These are phyloP conservation scores for Diaporthe destruens DNA, from an alignment of 2,329 filamentous ascomycete species.

Conservation along the genomic window DNA sequence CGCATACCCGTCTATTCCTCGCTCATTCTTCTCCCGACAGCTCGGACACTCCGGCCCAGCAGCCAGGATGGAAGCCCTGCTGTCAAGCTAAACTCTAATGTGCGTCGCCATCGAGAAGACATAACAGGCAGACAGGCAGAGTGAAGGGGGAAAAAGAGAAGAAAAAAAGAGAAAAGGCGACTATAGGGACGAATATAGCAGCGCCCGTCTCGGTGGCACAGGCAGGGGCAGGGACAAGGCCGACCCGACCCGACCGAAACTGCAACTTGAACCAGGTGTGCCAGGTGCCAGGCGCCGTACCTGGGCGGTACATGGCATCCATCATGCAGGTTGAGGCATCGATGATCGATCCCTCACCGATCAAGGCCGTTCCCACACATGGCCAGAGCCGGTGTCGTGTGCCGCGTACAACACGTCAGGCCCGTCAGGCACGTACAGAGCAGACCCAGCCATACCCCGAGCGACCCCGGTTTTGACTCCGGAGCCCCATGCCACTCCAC, in stretches of 20 bases:
- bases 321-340: conserved; percentile 18
- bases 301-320: conserved; percentile 32
- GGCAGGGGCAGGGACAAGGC: conserved; percentile 5
- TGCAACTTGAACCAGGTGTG: not conserved
- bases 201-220: conserved; percentile 13
- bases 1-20: conserved; percentile 2
- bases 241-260: conserved; percentile 21
- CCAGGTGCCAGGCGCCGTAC: conserved; percentile 10
- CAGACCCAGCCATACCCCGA: conserved; percentile 31
- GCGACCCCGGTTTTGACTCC: conserved; percentile 29
- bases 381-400: conserved; percentile 19
- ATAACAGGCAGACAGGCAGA: not conserved
- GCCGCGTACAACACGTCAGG: conserved; percentile 2
- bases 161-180: not conserved
- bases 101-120: not conserved
- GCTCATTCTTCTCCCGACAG: conserved; percentile 14
- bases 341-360: not conserved
- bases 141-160: not conserved
- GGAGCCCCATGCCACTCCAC: conserved; percentile 38
- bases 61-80: conserved; percentile 20
- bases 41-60: conserved; percentile 27
- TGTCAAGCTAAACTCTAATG: not conserved
- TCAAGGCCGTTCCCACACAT: conserved; percentile 35
- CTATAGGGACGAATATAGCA: conserved; percentile 28
- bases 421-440: conserved; percentile 10